Evolutionary conservation across 2,329 filamentous ascomycete genomes (phyloP).

Genomic region (Leptosphaerulina australis): DNA sequence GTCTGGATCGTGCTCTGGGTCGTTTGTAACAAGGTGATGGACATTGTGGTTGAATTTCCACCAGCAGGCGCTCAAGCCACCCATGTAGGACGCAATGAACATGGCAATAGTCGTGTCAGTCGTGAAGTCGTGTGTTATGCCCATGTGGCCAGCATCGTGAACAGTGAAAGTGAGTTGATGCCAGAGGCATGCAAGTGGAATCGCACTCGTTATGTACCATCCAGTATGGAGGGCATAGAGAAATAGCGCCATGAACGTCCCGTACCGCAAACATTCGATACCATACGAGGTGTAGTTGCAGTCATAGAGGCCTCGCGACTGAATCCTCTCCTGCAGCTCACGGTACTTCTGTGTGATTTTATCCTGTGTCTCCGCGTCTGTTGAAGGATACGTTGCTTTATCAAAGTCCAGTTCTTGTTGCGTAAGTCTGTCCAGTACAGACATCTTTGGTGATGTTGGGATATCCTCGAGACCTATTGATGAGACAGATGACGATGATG

Average conservation of each 20-base stretch:
- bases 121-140: constrained; percentile 89
- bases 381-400: constrained; percentile 76
- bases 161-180: constrained; percentile 93
- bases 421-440: constrained; percentile 75
- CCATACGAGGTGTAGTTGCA: constrained; percentile 84
- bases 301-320: constrained; percentile 76
- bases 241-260: constrained; percentile 66
- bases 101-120: constrained; percentile 86
- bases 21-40: constrained; percentile 95
- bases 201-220: constrained; percentile 65
- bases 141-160: constrained; percentile 97
- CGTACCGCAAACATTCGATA: constrained; percentile 75
- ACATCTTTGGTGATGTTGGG: constrained; percentile 52
- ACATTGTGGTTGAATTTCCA: constrained; percentile 98
- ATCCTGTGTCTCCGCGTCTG: constrained; percentile 75
- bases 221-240: constrained; percentile 55
- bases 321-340: constrained; percentile 72
- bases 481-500: constrained; percentile 67
- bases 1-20: constrained; percentile 93
- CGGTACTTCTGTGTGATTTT: constrained; percentile 82
- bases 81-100: constrained; percentile 85
- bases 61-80: constrained; percentile 90
- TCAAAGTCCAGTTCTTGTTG: constrained; percentile 77
- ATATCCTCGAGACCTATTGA: constrained; percentile 53
- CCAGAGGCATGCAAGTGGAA: constrained; percentile 84